Evolutionary conservation across 495 filamentous ascomycete genomes (phyloP), one percentile per base, ranked within the genome.

Genomic region (Apiosordaria backusii): DNA sequence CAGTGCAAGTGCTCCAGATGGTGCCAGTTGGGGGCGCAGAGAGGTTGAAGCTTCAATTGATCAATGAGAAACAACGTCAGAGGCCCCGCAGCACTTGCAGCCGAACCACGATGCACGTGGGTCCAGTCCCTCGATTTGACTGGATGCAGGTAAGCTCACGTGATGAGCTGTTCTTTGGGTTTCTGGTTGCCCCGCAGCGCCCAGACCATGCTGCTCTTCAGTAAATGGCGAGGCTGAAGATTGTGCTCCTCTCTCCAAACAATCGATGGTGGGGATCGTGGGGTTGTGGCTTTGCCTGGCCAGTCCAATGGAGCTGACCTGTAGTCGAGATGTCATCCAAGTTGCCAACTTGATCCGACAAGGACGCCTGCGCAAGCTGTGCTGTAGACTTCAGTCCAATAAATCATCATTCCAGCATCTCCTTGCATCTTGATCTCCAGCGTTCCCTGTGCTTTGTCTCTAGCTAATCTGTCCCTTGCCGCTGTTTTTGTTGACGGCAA

Each of bases 1-100:
- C 66, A 65, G 35, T 63, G 58, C 45, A 27, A 21, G 57, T 61
- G 65, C 53, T 27, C 25, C 67, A 70, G 55, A 68, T 52, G 62
- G 59, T 65, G 62, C 54, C n/a, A 58, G 52, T 62, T 65, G 52
- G 58, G 23, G 67, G 62, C 53, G 63, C 60, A 65, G 57, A 60
- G 64, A 55, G 60, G 27, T 68, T 50, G 52, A 61, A 68, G 58
- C 23, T 54, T 55, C 70, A 71, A 76, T 74, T 76, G 72, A 74
- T 70, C 72, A 76, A 76, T 76, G 65, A 70, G 64, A 66, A 63
- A 45, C 65, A 62, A 55, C 40, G 40, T 64, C 57, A 58, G 64
- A 15, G 45, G 22, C 4, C 50, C 64, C 50, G 4, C 23, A 24
- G 35, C 16, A 23, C 50, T 50, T 61, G 55, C 53, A 29, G 25